Percentiles rank a stretch among this genome's conserved stretches.
phyloP scores from a whole-genome alignment of 2,329 filamentous ascomycete species.

The Pseudogymnoascus sp. region DNA sequence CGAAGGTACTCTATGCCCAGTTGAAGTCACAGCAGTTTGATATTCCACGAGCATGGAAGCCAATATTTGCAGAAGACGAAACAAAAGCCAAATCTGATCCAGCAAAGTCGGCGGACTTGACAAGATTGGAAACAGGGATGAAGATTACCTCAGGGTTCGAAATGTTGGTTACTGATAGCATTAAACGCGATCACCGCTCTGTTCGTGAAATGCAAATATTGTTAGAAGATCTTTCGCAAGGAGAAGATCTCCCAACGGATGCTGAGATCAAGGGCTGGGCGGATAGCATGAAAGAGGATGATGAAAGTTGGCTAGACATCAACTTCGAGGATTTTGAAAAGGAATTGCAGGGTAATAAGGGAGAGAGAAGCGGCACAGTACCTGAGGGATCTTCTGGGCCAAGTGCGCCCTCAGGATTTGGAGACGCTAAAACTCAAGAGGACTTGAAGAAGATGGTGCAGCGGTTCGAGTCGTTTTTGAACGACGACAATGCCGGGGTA shows the following conservation, averaged over 20 bases:
- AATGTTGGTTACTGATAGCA: conserved; percentile 65
- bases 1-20: conserved; percentile 84
- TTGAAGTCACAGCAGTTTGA: conserved; percentile 78
- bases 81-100: conserved; percentile 25
- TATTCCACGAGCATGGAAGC: conserved; percentile 48
- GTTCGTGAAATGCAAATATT: conserved; percentile 71
- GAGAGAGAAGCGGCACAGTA: conserved; percentile 31
- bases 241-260: conserved; percentile 67
- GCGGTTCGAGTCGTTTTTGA: conserved; percentile 85
- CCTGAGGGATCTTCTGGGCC: conserved; percentile 23
- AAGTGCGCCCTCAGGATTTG: conserved; percentile 42
- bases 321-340: conserved; percentile 82
- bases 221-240: conserved; percentile 57
- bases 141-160: conserved; percentile 88
- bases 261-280: conserved; percentile 67
- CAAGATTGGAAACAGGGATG: conserved; percentile 63
- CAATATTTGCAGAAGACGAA: conserved; percentile 28
- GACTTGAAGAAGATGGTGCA: conserved; percentile 87
- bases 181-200: conserved; percentile 58
- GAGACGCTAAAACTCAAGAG: conserved; percentile 59
- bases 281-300: conserved; percentile 56
- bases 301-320: conserved; percentile 88
- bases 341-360: conserved; percentile 54
- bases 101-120: conserved; percentile 24
- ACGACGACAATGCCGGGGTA: conserved; percentile 72